Conservation (phyloP, 805 yeast genomes). For the Jamesozyma gamospora region DNA sequence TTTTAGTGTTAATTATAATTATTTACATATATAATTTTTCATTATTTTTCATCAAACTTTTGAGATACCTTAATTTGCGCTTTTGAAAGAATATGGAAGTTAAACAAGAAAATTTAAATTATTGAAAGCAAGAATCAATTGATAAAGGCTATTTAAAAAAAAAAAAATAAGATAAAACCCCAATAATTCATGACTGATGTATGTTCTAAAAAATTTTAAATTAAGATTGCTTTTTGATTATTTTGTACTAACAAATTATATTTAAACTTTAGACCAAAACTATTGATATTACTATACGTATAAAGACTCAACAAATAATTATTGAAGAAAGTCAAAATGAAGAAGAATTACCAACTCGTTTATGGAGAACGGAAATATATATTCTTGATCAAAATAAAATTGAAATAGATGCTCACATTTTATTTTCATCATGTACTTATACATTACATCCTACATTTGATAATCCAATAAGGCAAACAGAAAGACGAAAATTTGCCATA, state of each 20-base stretch:
- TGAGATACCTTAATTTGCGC: no score
- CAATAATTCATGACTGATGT: background rate
- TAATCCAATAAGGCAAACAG: constrained; percentile 66
- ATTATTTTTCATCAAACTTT: no score
- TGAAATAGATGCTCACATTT: constrained; percentile 68
- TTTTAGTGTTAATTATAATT: no score
- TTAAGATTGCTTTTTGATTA: background rate
- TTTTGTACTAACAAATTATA: background rate
- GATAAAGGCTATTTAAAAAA: no score
- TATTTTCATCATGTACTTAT: constrained; percentile 75
- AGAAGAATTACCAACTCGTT: constrained; percentile 80
- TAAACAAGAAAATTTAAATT: no score
- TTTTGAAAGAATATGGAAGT: no score
- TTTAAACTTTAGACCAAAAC: background rate
- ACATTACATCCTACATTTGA: constrained; percentile 86
- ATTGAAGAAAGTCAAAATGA: constrained; percentile 32
- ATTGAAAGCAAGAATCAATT: no score
- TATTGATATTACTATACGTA: constrained; percentile 29
- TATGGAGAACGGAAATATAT: constrained; percentile 71
- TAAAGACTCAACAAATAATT: constrained; percentile 76
- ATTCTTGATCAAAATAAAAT: constrained; percentile 69
- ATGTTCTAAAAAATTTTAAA: no score
- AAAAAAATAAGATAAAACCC: no score
- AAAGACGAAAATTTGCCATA: constrained; percentile 69
- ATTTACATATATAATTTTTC: no score